phyloP scores from a whole-genome alignment of 139 green algal genomes.

The Asterochloris erici region DNA sequence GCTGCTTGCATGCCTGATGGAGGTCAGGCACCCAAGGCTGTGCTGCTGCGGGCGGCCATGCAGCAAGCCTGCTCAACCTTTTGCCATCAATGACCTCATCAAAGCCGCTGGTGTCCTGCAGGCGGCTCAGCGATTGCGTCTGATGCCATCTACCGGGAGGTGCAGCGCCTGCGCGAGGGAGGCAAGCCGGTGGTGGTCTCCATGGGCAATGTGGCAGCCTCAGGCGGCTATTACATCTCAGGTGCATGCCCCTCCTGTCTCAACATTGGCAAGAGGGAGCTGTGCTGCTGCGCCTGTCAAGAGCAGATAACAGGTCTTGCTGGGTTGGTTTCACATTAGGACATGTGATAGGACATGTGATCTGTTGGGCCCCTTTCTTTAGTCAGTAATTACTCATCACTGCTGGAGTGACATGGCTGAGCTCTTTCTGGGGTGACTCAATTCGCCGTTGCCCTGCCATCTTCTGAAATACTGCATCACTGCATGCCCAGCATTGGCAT shows the following conservation, averaged over 20 bases:
- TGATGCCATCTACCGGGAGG: conserved; percentile 94
- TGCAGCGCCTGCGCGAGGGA: conserved; percentile 30
- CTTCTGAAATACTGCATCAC: too few relatives aligned
- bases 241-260: conserved; percentile 50
- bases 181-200: conserved; percentile 91
- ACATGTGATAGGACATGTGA: too few relatives aligned
- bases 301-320: too few relatives aligned
- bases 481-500: too few relatives aligned
- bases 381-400: too few relatives aligned
- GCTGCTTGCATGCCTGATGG: not conserved
- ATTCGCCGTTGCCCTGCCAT: too few relatives aligned
- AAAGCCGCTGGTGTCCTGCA: not conserved
- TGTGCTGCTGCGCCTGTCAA: not conserved
- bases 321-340: too few relatives aligned
- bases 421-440: too few relatives aligned
- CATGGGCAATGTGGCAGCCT: conserved; percentile 94
- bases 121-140: conserved; percentile 87
- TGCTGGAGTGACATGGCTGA: too few relatives aligned
- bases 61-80: not conserved
- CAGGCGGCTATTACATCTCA: conserved; percentile 92
- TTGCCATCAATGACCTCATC: not conserved
- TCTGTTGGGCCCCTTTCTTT: too few relatives aligned
- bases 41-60: not conserved
- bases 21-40: not conserved
- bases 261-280: not conserved